These are phyloP conservation scores for Carex kokanica DNA, from an alignment of 176 grass and related monocot species.

Conservation along the genomic window DNA sequence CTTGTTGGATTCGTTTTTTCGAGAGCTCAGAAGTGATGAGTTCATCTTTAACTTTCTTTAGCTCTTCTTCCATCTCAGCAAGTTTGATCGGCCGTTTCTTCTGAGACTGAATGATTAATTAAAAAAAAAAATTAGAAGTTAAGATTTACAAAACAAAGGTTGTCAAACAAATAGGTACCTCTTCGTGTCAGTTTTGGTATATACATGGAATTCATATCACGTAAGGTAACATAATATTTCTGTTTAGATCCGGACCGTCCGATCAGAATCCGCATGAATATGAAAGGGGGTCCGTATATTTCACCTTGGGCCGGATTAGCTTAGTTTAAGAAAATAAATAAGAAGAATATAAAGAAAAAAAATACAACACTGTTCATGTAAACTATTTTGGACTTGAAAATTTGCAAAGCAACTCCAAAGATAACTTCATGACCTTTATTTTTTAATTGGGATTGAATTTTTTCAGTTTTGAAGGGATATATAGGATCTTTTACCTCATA, in stretches of 20 bases:
- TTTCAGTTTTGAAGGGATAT: slow-evolving; percentile 6
- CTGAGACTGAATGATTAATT: slow-evolving; percentile 40
- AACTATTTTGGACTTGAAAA: slow-evolving; percentile 4
- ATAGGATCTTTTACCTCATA: slow-evolving; percentile 14
- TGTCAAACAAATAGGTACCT: neutral
- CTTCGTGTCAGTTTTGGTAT: neutral
- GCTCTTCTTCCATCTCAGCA: slow-evolving; percentile 63
- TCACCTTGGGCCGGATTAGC: too few species aligned
- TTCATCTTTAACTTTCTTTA: slow-evolving; percentile 76
- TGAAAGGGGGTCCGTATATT: too few species aligned
- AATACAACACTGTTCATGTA: neutral
- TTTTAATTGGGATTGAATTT: neutral
- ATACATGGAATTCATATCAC: neutral
- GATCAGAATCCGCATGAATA: too few species aligned
- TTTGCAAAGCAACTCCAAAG: slow-evolving; percentile 8
- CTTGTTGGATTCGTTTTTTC: slow-evolving; percentile 61
- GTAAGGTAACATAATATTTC: too few species aligned
- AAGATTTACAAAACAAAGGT: neutral
- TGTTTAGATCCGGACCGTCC: too few species aligned
- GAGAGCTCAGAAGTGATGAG: slow-evolving; percentile 58
- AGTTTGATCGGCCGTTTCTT: slow-evolving; percentile 60
- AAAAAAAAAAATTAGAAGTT: slow-evolving; percentile 20
- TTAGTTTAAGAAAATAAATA: neutral
- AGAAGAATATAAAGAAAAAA: neutral
- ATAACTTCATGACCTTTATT: neutral